phyloP scores from a whole-genome alignment of 805 yeast species.

The Clavispora asparagi region DNA sequence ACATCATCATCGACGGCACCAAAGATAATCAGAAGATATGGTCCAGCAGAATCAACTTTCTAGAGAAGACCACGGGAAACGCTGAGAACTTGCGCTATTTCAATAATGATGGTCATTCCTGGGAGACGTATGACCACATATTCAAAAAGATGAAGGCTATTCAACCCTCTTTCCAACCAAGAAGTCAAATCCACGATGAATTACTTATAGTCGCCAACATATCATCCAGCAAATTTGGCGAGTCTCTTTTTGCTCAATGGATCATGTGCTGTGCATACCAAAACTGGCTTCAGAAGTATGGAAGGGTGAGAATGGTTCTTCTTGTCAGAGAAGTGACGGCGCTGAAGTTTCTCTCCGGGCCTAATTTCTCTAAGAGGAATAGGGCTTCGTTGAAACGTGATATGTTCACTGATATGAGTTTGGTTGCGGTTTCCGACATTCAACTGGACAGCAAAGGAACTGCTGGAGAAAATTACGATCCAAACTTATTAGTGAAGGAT shows the following conservation, averaged over 20 bases:
- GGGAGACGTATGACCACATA: conserved; percentile 56
- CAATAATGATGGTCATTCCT: conserved; percentile 54
- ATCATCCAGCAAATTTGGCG: conserved; percentile 49
- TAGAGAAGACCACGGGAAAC: conserved; percentile 20
- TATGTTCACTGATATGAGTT: conserved; percentile 51
- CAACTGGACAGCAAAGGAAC: conserved; percentile 5
- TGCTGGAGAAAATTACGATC: conserved; percentile 30
- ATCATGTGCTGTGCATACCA: conserved; percentile 58
- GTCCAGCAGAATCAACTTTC: conserved; percentile 21
- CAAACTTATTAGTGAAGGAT: conserved; percentile 29
- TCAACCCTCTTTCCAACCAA: conserved; percentile 17
- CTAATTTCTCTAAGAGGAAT: conserved; percentile 48
- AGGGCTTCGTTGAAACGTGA: conserved; percentile 64
- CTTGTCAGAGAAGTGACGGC: conserved; percentile 58
- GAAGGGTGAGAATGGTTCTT: conserved; percentile 69
- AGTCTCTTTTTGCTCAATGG: conserved; percentile 71
- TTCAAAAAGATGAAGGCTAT: conserved; percentile 43
- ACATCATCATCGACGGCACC: conserved; percentile 57
- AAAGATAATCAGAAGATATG: conserved; percentile 21
- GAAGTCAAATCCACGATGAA: conserved; percentile 45
- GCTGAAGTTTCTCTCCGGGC: conserved; percentile 54
- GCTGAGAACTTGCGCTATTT: conserved; percentile 29
- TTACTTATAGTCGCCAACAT: conserved; percentile 58
- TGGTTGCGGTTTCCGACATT: conserved; percentile 45
- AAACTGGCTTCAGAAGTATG: conserved; percentile 69